Conservation (phyloP, 305 asterid genomes). For the Fraxinus xanthoxyloides region DNA sequence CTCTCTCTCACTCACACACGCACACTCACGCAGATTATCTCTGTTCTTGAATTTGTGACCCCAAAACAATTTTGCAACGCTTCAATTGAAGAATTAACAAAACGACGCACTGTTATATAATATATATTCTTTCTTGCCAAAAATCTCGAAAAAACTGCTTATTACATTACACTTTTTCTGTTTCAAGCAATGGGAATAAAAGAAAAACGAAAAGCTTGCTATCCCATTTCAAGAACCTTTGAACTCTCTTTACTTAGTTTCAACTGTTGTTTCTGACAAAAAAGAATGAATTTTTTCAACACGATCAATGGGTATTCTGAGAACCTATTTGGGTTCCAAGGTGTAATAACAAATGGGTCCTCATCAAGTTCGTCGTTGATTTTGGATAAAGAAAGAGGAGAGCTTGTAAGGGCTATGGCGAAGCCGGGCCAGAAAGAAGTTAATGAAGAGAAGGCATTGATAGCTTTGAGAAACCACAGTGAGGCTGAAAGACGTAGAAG, state of each 20-base stretch:
- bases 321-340: constrained; percentile 39
- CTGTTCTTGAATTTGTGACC: not conserved
- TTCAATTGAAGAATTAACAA: not conserved
- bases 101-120: not conserved
- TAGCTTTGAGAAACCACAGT: constrained; percentile 75
- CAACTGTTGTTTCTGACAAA: constrained; percentile 19
- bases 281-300: constrained; percentile 48
- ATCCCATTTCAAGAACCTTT: constrained; percentile 25
- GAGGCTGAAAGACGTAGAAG: constrained; percentile 82
- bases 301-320: constrained; percentile 38
- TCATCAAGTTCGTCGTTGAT: constrained; percentile 47
- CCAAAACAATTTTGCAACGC: constrained; percentile 1
- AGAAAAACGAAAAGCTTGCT: not conserved
- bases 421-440: constrained; percentile 49
- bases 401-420: constrained; percentile 51
- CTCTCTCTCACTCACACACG: constrained; percentile 24
- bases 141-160: not conserved
- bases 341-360: constrained; percentile 35
- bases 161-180: not conserved
- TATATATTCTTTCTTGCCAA: not conserved
- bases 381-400: constrained; percentile 62
- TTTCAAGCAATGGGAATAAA: constrained; percentile 24
- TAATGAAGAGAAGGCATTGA: constrained; percentile 63
- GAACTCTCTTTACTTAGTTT: constrained; percentile 23
- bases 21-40: not conserved